Evolutionary conservation across 2,329 filamentous ascomycete species (phyloP), one percentile per base, ranked within the genome.

Genomic region (Apiospora marii): DNA sequence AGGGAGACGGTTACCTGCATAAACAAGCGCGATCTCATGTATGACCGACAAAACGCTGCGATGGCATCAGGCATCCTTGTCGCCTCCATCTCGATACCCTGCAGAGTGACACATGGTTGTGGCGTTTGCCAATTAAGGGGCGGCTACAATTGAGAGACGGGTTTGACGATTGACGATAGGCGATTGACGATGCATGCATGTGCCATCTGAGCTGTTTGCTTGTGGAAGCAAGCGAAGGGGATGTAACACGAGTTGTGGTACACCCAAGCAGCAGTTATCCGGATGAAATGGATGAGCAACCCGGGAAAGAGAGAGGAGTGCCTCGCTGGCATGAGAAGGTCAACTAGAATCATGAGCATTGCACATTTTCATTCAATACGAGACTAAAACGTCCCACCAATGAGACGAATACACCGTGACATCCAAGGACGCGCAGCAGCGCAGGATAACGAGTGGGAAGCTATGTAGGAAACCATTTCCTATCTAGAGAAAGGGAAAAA

Each of bases 1-100:
- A 41, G 58, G 58, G 19, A 41, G 58, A 64, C 58, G 58, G 58
- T 64, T 64, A 64, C 58, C 58, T 64, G 34, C 34, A 41, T 64
- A 41, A 41, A 64, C 22, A 64, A 64, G 58, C 58, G 58, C 58
- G 34, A 37, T 64, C 34, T 64, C 34, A 30, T 64, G 34, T 22
- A 22, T 22, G 19, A 41, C 58, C 58, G 58, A 37, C 34, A 34
- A 51, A 27, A 64, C 1, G 30, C 58, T 37, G 34, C 58, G 34
- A 64, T 24, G 30, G 19, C 58, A 64, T 41, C 58, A 37, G 41
- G 14, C 53, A 64, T 19, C 34, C 58, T 64, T 41, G 34, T 22
- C n/a, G 12, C 58, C 30, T 64, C 58, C 34, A 64, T 41, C 34
- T 37, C 58, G 34, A 64, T n/a, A 41, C 30, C 19, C 30, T n/a